phyloP scores from a whole-genome alignment of 768 basidiomycete species.

The Macrolepiota dolichaula region DNA sequence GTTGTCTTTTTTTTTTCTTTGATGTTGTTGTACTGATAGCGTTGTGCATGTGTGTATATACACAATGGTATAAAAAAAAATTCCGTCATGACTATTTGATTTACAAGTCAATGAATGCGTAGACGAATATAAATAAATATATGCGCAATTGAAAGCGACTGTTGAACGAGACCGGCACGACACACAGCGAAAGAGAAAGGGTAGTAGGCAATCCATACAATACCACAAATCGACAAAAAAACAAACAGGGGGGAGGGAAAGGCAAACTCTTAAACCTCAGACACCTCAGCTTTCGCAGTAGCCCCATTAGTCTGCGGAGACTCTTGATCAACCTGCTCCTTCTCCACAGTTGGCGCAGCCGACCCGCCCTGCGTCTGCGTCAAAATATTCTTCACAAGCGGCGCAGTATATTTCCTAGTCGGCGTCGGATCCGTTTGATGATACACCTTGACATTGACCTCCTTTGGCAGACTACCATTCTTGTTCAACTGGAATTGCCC shows the following conservation, averaged over 20 bases:
- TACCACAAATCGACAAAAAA: no score
- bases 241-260: no score
- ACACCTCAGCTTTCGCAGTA: not conserved
- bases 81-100: not conserved
- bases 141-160: not conserved
- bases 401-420: slow-evolving; percentile 67
- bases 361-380: slow-evolving; percentile 40
- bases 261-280: no score
- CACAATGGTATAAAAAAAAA: not conserved
- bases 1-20: not conserved
- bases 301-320: not conserved
- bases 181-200: no score
- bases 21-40: not conserved
- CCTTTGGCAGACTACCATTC: slow-evolving; percentile 24
- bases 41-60: not conserved
- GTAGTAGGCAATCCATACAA: no score
- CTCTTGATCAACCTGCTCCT: not conserved
- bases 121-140: no score
- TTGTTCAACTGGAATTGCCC: slow-evolving; percentile 34
- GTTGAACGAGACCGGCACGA: no score
- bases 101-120: not conserved
- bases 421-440: slow-evolving; percentile 61
- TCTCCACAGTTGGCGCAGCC: not conserved
- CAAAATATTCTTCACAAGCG: slow-evolving; percentile 58
- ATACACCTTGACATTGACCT: slow-evolving; percentile 49